phyloP scores from a whole-genome alignment of 1,139 yeast species.

The Hansenula anomala region DNA sequence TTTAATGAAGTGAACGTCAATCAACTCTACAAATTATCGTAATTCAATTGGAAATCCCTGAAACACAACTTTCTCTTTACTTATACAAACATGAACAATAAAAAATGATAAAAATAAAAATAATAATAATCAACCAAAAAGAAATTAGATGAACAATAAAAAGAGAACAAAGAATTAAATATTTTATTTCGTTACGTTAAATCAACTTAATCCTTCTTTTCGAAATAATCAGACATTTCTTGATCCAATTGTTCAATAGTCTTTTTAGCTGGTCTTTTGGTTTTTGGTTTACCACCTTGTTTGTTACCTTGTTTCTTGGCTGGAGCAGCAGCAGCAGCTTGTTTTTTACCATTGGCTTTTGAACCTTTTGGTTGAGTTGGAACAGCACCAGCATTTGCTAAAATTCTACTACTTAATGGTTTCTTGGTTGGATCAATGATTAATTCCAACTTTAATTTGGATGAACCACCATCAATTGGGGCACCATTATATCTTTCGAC shows the following conservation, averaged over 20 bases:
- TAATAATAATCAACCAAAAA: too few relatives aligned
- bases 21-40: neutral
- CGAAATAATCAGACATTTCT: conserved; percentile 87
- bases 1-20: neutral
- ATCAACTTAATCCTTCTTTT: conserved; percentile 26
- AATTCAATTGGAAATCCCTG: too few relatives aligned
- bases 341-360: conserved; percentile 6
- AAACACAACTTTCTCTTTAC: too few relatives aligned
- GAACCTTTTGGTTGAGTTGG: conserved; percentile 11
- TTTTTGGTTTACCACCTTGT: conserved; percentile 31
- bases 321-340: conserved; percentile 23
- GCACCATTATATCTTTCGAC: conserved; percentile 87
- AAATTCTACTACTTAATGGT: conserved; percentile 71
- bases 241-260: conserved; percentile 88
- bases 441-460: conserved; percentile 76
- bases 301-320: conserved; percentile 22
- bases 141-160: too few relatives aligned
- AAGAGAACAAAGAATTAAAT: too few relatives aligned
- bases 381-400: conserved; percentile 51
- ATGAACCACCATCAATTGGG: conserved; percentile 84
- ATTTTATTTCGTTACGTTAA: too few relatives aligned
- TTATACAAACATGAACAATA: neutral
- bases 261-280: conserved; percentile 53
- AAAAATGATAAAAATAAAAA: too few relatives aligned
- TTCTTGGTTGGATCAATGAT: conserved; percentile 80